Base-by-base conservation (phyloP, 768 basidiomycete genomes). In the Lentinus brumalis region DNA sequence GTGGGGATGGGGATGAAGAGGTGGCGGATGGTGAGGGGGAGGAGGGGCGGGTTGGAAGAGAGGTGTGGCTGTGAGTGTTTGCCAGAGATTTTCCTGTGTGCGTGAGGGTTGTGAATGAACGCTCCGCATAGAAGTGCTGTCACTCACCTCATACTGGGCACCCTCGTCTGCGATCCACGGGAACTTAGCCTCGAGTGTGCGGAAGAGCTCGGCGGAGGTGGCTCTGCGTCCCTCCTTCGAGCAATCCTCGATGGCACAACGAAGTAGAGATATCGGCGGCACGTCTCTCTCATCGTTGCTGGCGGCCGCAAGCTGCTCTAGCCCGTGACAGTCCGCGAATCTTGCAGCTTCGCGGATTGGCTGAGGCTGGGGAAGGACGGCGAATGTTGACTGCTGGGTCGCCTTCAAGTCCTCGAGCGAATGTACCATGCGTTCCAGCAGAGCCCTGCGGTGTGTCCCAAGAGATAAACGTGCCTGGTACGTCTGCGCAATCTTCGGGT, bases 401-500 rank as follows among this genome's bases (percentile, higher is more conserved):
- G 81, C 77, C 69, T 84, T 86, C 44, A 89, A 72, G 14, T 78
- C 70, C n/a, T 78, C 72, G 30, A 89, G 72, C 15, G 88, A 87
- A 7, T 77, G 73, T 15, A 80, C 82, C 18, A 92, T 77, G 62
- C 78, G 81, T 5, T 74, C 69, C 18, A 91, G 69, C 15, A 91
- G 81, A 1, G 75, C 71, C 18, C 81, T 75, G 52, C 90, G 89
- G 66, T 92, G 88, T 6, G 76, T 69, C 55, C 77, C 82, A 50
- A 93, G 72, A 8, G 88, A 82, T 56, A 77, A 78, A 35, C 90
- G 84, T 9, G 91, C 89, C 31, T 82, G 70, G 30, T 79, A 79
- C 1, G 87, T 84, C 50, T 76, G 80, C 2, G 81, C 71, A 11
- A 93, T 80, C 35, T 84, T 84, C 4, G 91, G 91, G 29, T 91